A percentile compares a stretch with the other conserved stretches of the same genome.
Evolutionary conservation across 139 green algal species (phyloP).

Genomic region (Chlorella ohadii): DNA sequence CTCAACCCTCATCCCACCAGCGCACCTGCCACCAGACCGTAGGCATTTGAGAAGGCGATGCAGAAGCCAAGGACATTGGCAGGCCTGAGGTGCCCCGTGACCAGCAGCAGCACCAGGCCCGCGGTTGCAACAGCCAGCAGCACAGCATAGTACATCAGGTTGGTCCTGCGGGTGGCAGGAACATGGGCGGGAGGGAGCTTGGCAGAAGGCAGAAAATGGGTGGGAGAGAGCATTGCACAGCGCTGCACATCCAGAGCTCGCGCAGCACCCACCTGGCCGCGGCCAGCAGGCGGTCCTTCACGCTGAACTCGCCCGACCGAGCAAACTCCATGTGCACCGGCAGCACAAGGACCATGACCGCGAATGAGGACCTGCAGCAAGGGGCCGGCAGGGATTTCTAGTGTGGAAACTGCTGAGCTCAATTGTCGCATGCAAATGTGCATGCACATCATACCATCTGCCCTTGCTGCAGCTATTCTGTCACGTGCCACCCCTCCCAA

Average conservation of each 20-base stretch:
- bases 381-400: background rate
- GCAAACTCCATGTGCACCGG: slow-evolving; percentile 58
- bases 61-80: slow-evolving; percentile 66
- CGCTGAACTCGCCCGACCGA: slow-evolving; percentile 56
- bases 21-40: slow-evolving; percentile 58
- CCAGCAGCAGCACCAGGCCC: slow-evolving; percentile 55
- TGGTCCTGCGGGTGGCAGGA: no score
- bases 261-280: background rate
- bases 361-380: slow-evolving; percentile 51
- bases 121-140: slow-evolving; percentile 43
- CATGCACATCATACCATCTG: no score
- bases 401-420: no score
- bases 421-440: no score
- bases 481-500: no score
- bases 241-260: background rate
- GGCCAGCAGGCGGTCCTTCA: slow-evolving; percentile 34
- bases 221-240: no score
- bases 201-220: no score
- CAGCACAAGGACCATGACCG: slow-evolving; percentile 56
- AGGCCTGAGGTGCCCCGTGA: slow-evolving; percentile 36
- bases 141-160: slow-evolving; percentile 59
- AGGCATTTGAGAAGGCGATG: slow-evolving; percentile 62
- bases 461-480: background rate
- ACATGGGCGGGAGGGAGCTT: no score
- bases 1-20: no score